phyloP scores from a whole-genome alignment of 768 basidiomycete species.

The Fomitopsis serialis region DNA sequence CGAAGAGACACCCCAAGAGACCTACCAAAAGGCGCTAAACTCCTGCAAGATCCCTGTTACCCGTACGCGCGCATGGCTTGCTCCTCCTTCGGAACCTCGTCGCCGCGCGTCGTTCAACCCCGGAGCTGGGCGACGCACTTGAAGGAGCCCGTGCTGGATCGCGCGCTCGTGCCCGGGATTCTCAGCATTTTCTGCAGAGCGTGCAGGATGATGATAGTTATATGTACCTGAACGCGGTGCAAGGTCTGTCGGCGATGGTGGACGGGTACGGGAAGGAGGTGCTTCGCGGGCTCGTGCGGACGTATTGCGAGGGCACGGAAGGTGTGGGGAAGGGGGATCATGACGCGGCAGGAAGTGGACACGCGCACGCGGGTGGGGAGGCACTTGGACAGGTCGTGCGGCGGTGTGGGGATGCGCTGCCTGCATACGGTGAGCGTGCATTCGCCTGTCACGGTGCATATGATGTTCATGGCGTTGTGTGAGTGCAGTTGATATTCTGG shows the following conservation, averaged over 20 bases:
- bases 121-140: background rate
- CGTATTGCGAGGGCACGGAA: constrained; percentile 53
- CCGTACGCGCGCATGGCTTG: constrained; percentile 91
- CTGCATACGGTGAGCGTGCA: constrained; percentile 52
- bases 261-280: constrained; percentile 74
- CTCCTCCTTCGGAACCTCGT: constrained; percentile 78
- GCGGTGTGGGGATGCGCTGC: constrained; percentile 63
- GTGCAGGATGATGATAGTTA: constrained; percentile 94
- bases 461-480: background rate
- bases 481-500: constrained; percentile 54
- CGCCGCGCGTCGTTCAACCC: constrained; percentile 26
- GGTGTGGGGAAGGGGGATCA: constrained; percentile 38
- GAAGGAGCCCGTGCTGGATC: constrained; percentile 34
- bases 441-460: background rate
- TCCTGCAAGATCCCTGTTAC: constrained; percentile 90
- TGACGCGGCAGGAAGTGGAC: constrained; percentile 66
- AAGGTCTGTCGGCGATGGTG: constrained; percentile 84
- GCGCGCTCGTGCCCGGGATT: constrained; percentile 75
- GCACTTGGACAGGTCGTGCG: constrained; percentile 75
- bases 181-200: constrained; percentile 82
- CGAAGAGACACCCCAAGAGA: constrained; percentile 47
- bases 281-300: constrained; percentile 55
- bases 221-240: constrained; percentile 87
- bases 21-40: constrained; percentile 82
- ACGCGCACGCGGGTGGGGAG: constrained; percentile 72